phyloP scores from a whole-genome alignment of 1,139 yeast genomes.

The Suhomyces taliae region DNA sequence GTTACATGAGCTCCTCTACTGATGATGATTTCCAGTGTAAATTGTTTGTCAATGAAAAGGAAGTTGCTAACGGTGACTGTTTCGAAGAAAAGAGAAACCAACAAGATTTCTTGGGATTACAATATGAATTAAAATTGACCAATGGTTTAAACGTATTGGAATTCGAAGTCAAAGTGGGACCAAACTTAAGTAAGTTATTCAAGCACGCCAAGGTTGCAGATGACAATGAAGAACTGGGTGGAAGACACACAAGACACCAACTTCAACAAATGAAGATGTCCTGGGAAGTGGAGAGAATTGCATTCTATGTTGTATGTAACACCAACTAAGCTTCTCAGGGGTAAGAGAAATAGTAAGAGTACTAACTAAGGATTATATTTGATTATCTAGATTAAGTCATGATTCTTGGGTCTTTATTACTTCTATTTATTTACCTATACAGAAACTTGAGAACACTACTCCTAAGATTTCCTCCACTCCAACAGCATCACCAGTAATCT shows the following conservation, averaged over 20 bases:
- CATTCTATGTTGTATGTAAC: conserved; percentile 27
- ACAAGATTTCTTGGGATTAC: conserved; percentile 30
- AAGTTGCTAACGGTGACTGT: conserved; percentile 41
- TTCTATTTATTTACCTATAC: conserved; percentile 85
- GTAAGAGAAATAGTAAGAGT: no score
- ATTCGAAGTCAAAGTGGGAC: conserved; percentile 50
- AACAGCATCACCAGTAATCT: conserved; percentile 84
- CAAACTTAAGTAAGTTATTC: conserved; percentile 34
- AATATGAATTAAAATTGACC: conserved; percentile 50
- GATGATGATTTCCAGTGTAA: conserved; percentile 46
- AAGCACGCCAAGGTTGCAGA: conserved; percentile 25
- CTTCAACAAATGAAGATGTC: conserved; percentile 47
- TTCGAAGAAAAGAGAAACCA: conserved; percentile 29
- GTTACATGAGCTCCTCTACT: conserved; percentile 19
- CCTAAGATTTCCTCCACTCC: conserved; percentile 91
- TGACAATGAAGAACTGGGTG: conserved; percentile 30
- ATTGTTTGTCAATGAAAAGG: conserved; percentile 51
- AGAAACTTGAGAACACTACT: conserved; percentile 85
- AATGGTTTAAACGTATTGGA: conserved; percentile 49
- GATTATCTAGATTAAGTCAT: no score
- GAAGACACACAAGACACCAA: conserved; percentile 51
- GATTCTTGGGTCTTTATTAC: neutral
- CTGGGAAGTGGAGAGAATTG: conserved; percentile 49
- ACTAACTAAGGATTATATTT: no score
- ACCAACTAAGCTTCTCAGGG: conserved; percentile 1